Evolutionary conservation across 2,329 filamentous ascomycete genomes (phyloP).

Genomic region (Canariomyces notabilis): DNA sequence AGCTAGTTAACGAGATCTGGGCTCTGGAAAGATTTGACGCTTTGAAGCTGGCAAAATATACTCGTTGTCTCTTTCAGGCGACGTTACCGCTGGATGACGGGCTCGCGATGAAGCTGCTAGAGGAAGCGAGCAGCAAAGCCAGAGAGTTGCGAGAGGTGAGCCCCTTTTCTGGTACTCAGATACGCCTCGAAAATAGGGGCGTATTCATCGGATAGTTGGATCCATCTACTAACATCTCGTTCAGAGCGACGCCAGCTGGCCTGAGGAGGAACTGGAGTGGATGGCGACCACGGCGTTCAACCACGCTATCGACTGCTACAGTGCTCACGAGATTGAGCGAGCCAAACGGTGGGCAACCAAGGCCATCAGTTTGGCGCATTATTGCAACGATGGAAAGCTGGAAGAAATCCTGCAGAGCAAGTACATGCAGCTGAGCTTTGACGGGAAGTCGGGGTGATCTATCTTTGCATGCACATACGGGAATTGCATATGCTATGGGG

Average conservation of each 20-base stretch:
- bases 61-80: constrained; percentile 70
- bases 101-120: constrained; percentile 55
- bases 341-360: constrained; percentile 59
- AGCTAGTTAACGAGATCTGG: constrained; percentile 66
- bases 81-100: constrained; percentile 53
- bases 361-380: constrained; percentile 57
- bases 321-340: constrained; percentile 46
- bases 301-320: constrained; percentile 62
- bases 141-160: constrained; percentile 45
- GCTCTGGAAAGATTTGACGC: constrained; percentile 51
- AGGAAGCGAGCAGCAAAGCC: constrained; percentile 56
- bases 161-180: background rate
- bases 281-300: constrained; percentile 67
- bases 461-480: too few relatives aligned
- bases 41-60: constrained; percentile 65
- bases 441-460: constrained; percentile 1
- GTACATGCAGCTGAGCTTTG: constrained; percentile 37
- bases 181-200: too few relatives aligned
- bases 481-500: background rate
- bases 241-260: constrained; percentile 49
- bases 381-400: constrained; percentile 48
- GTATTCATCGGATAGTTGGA: too few relatives aligned
- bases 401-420: constrained; percentile 40
- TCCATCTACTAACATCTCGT: constrained; percentile 1
- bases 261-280: constrained; percentile 67